These are phyloP conservation scores for Cicer chorassanicum DNA, from an alignment of 306 rosid genomes.

Conservation along the genomic window DNA sequence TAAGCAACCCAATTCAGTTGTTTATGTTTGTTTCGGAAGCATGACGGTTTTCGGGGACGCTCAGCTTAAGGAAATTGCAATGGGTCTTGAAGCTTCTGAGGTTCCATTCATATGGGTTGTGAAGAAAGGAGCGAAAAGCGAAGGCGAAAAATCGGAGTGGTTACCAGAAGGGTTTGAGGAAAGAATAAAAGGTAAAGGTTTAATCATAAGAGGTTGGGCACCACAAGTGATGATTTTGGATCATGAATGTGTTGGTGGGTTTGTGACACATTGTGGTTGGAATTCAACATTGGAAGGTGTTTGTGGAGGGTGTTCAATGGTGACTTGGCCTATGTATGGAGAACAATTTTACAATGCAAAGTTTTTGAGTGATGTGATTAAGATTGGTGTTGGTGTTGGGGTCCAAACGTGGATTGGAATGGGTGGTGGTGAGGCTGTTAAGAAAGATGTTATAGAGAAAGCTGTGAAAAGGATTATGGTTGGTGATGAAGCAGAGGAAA, in stretches of 20 bases:
- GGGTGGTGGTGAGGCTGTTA: conserved; percentile 41
- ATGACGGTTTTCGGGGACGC: conserved; percentile 35
- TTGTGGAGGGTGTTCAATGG: conserved; percentile 52
- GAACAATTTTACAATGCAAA: conserved; percentile 57
- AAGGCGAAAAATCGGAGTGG: conserved; percentile 36
- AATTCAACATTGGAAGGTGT: conserved; percentile 53
- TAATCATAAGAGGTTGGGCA: conserved; percentile 61
- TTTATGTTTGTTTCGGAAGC: conserved; percentile 58
- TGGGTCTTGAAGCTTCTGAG: conserved; percentile 55
- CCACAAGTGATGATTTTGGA: conserved; percentile 56
- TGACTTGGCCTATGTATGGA: conserved; percentile 53
- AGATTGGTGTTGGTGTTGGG: conserved; percentile 52
- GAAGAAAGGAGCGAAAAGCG: conserved; percentile 15
- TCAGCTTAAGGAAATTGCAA: conserved; percentile 57
- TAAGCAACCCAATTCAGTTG: conserved; percentile 48
- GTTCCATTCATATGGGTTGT: conserved; percentile 56
- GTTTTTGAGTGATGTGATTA: conserved; percentile 43
- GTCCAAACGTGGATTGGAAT: conserved; percentile 39
- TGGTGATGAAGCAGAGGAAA: conserved; percentile 55
- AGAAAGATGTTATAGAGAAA: conserved; percentile 48
- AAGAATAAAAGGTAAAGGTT: conserved; percentile 42
- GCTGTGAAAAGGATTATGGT: conserved; percentile 44
- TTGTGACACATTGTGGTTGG: conserved; percentile 65
- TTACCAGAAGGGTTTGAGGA: conserved; percentile 55
- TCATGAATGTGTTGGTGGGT: conserved; percentile 48